A percentile compares a stretch with the other conserved stretches of the same genome.
phyloP scores from a whole-genome alignment of 805 yeast species.

The Candida ortonii region DNA sequence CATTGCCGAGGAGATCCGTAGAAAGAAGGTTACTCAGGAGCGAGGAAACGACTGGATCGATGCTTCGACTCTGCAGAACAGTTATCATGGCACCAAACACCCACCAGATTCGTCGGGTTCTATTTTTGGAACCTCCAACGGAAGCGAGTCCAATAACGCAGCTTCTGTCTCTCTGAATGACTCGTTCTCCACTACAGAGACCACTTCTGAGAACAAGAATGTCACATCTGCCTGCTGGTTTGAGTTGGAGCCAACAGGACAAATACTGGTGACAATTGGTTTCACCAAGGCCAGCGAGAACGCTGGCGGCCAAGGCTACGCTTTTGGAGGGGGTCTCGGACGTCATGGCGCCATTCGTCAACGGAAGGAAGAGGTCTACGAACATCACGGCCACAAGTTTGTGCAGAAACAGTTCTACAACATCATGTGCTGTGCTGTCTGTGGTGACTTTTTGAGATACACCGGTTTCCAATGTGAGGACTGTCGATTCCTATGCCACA shows the following conservation, averaged over 20 bases:
- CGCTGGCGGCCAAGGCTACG: constrained; percentile 43
- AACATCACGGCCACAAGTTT: constrained; percentile 96
- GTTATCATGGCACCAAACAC: constrained; percentile 6
- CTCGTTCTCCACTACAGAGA: constrained; percentile 12
- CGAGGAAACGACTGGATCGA: constrained; percentile 80
- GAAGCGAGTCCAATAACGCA: constrained; percentile 13
- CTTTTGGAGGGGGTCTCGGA: constrained; percentile 62
- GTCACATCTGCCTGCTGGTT: constrained; percentile 77
- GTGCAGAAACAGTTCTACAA: constrained; percentile 93
- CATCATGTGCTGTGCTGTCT: constrained; percentile 95
- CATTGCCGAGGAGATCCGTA: constrained; percentile 90
- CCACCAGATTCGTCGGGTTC: constrained; percentile 10
- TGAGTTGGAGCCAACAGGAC: constrained; percentile 92
- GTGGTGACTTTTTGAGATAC: constrained; percentile 91
- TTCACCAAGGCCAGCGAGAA: constrained; percentile 65
- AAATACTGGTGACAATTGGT: constrained; percentile 70
- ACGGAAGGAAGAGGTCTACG: constrained; percentile 85
- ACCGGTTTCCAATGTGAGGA: constrained; percentile 87
- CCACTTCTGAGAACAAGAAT: constrained; percentile 16
- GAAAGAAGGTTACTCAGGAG: constrained; percentile 77
- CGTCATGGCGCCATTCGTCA: constrained; percentile 99
- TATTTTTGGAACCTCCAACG: constrained; percentile 8
- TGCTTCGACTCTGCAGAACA: constrained; percentile 53
- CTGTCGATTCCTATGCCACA: constrained; percentile 76
- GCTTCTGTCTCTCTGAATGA: constrained; percentile 15